phyloP scores from a whole-genome alignment of 2,329 filamentous ascomycete genomes.

The Phyllosticta citrichinensis region DNA sequence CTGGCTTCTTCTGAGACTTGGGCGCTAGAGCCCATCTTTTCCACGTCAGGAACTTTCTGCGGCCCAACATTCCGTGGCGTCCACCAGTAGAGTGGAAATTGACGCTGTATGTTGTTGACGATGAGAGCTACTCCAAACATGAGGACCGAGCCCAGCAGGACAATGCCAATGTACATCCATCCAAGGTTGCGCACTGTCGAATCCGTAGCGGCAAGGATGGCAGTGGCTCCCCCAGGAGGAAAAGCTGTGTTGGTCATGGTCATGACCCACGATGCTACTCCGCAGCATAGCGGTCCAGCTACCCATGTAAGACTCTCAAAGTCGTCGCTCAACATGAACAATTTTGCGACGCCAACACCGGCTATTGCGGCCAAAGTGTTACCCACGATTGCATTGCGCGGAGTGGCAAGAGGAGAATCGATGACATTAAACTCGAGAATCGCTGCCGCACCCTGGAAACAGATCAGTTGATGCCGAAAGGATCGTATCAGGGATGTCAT shows the following conservation, averaged over 20 bases:
- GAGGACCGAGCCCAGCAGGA: constrained; percentile 31
- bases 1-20: constrained; percentile 13
- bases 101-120: constrained; percentile 37
- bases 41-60: constrained; percentile 10
- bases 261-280: constrained; percentile 35
- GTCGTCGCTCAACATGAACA: constrained; percentile 31
- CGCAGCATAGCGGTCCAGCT: constrained; percentile 34
- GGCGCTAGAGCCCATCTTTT: constrained; percentile 5
- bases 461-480: background rate
- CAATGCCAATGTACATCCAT: constrained; percentile 35
- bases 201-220: constrained; percentile 35
- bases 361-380: constrained; percentile 36
- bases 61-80: constrained; percentile 29
- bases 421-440: constrained; percentile 40
- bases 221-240: constrained; percentile 41
- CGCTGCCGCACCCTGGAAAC: constrained; percentile 35
- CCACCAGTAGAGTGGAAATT: constrained; percentile 42
- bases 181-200: constrained; percentile 32
- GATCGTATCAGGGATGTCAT: background rate
- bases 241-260: constrained; percentile 38
- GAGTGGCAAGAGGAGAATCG: constrained; percentile 37
- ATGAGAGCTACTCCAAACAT: constrained; percentile 34
- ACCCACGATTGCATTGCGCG: constrained; percentile 36
- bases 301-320: constrained; percentile 35
- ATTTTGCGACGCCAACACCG: constrained; percentile 35